These are phyloP conservation scores for Trichoderma sp. DNA, from an alignment of 2,329 filamentous ascomycete species.

Conservation along the genomic window DNA sequence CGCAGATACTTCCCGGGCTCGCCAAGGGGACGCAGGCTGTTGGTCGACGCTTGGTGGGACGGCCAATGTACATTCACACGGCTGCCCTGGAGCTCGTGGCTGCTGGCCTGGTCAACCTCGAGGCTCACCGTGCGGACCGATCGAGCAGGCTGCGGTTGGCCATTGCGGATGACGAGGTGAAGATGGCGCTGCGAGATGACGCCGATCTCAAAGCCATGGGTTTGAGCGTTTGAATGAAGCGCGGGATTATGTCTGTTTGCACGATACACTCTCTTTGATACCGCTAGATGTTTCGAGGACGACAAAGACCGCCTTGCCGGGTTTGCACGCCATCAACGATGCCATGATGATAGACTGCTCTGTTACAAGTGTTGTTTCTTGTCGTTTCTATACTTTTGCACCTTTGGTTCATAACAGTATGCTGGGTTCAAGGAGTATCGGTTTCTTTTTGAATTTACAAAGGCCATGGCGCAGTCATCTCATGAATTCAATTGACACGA, in stretches of 20 bases:
- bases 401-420: no score
- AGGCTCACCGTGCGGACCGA: constrained; percentile 77
- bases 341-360: background rate
- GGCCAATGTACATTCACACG: constrained; percentile 56
- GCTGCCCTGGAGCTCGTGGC: constrained; percentile 84
- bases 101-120: constrained; percentile 83
- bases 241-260: no score
- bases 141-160: constrained; percentile 84
- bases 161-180: constrained; percentile 88
- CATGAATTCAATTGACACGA: background rate
- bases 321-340: background rate
- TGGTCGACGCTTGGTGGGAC: constrained; percentile 38
- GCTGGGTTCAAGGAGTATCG: no score
- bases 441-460: background rate
- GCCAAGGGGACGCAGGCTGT: constrained; percentile 35
- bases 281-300: background rate
- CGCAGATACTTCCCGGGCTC: constrained; percentile 40
- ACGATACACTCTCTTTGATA: background rate
- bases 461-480: background rate
- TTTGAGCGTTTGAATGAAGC: background rate
- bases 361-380: background rate
- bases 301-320: background rate
- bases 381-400: background rate
- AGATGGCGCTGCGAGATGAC: constrained; percentile 85
- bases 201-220: constrained; percentile 81